Evolutionary conservation across 345 rosid species (phyloP).

Genomic region (Acer yangbiense): DNA sequence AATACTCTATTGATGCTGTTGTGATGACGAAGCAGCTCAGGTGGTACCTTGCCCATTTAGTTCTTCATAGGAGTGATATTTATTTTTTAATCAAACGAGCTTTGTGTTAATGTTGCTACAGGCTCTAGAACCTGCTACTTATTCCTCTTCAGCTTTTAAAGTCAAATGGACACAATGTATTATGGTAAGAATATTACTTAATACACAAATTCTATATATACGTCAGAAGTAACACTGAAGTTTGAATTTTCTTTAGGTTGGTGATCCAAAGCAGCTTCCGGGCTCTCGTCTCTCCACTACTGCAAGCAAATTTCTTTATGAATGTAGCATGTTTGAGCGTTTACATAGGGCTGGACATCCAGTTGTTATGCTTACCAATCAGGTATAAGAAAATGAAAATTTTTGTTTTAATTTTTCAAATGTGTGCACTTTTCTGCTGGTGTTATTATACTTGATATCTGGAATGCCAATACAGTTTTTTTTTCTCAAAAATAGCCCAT

Average conservation of each 20-base stretch:
- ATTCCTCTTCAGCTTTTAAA: conserved; percentile 94
- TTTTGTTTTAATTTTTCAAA: not conserved
- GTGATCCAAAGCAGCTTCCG: conserved; percentile 98
- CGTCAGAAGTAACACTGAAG: conserved; percentile 21
- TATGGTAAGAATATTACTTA: conserved; percentile 58
- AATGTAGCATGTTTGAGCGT: conserved; percentile 99
- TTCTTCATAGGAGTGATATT: conserved; percentile 21
- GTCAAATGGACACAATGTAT: conserved; percentile 80
- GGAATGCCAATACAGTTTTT: not conserved
- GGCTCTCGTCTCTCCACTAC: conserved; percentile 91
- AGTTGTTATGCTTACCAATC: conserved; percentile 91
- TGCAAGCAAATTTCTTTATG: conserved; percentile 84
- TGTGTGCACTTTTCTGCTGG: not conserved
- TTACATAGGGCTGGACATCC: conserved; percentile 92
- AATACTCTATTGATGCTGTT: conserved; percentile 85
- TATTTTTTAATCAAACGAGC: conserved; percentile 17
- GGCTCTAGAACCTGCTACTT: conserved; percentile 99
- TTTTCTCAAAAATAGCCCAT: not conserved
- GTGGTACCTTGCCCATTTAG: conserved; percentile 40
- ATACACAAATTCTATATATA: not conserved
- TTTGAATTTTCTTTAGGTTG: conserved; percentile 57
- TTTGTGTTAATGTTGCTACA: conserved; percentile 36
- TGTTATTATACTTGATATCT: not conserved
- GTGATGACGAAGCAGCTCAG: conserved; percentile 98
- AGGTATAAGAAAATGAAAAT: conserved; percentile 46